phyloP scores from a whole-genome alignment of 2,329 filamentous ascomycete genomes.

The Fusarium pseudocircinatum region DNA sequence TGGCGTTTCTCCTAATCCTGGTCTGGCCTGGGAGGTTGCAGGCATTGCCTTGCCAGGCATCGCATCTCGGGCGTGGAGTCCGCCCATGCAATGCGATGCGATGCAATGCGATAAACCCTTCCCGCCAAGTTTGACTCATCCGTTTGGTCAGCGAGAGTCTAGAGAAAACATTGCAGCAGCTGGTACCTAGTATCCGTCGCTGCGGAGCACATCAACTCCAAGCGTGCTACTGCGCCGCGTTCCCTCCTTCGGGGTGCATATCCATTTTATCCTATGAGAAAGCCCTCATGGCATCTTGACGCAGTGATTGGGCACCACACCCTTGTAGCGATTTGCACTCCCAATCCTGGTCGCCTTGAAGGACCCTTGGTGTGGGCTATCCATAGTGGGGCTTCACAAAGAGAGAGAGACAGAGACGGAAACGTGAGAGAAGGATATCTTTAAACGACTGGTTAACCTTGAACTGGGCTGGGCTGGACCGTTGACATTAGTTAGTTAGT shows the following conservation, averaged over 20 bases:
- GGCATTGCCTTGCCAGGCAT: conserved; percentile 30
- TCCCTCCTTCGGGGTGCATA: conserved; percentile 52
- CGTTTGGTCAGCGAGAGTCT: conserved; percentile 29
- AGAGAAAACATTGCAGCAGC: background rate
- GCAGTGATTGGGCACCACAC: conserved; percentile 50
- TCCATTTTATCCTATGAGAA: conserved; percentile 46
- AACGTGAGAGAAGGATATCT: background rate
- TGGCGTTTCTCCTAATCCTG: conserved; percentile 34
- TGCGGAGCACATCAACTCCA: conserved; percentile 31
- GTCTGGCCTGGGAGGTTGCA: conserved; percentile 17
- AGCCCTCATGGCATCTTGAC: conserved; percentile 30
- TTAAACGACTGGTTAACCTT: conserved; percentile 14
- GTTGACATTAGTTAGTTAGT: conserved; percentile 20
- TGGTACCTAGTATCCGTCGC: background rate
- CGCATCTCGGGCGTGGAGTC: conserved; percentile 36
- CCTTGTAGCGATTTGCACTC: conserved; percentile 44
- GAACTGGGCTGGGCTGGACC: conserved; percentile 16
- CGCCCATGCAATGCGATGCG: conserved; percentile 24
- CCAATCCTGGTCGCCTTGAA: conserved; percentile 24
- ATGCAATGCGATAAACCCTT: conserved; percentile 9
- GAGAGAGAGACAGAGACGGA: background rate
- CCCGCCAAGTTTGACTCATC: conserved; percentile 32
- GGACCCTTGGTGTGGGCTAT: conserved; percentile 18
- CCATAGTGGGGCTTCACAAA: conserved; percentile 26
- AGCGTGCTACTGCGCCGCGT: conserved; percentile 54